Evolutionary conservation across 106 monocot genomes (phyloP), one percentile per base, ranked within the genome.

Genomic region (Acanthochlamys bracteata): DNA sequence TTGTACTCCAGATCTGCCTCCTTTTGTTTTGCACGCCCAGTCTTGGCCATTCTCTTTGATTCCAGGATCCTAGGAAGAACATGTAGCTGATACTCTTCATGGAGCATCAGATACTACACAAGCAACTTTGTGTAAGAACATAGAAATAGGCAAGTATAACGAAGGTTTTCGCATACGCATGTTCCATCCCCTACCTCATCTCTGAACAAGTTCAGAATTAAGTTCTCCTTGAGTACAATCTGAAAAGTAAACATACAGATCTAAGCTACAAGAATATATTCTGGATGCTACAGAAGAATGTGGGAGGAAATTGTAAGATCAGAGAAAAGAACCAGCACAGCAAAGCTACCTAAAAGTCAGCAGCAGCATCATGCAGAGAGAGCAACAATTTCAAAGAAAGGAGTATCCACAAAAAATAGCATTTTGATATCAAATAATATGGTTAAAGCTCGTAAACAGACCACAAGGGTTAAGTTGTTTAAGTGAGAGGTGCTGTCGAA

Each of bases 1-100:
- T 91, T 98, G 42, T 98, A 98, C 62, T 98, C 96, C 41, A 98
- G 73, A 67, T 98, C 96, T 55, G 96, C 91, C 71, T 98, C 96
- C 58, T 92, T 98, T 68, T 88, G 85, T 66, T 88, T 98, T 47
- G 88, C 72, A 70, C 96, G 91, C 15, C 88, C 96, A 63, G 88
- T 85, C 81, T 88, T 98, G 39, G 96, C 96, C 96, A 92, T 83
- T 73, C 75, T 91, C 76, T 98, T 98, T 7, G 96, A 88, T 71
- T 98, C 96, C 57, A 92, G 66, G 41, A 98, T 77, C 66, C 78
- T 92, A 83, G 91, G 96, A 21, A 98, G 78, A 57, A 98, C 91
- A 73, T 85, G 69, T 53, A 77, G 71, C 67, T 91, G 88, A 71
- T 98, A 98, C 27, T 88, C 89, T 73, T 98, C 96, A 85, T 98